These are phyloP conservation scores for Chytriomyces hyalinus DNA, from an alignment of 192 early-diverging fungal genomes.

Conservation along the genomic window DNA sequence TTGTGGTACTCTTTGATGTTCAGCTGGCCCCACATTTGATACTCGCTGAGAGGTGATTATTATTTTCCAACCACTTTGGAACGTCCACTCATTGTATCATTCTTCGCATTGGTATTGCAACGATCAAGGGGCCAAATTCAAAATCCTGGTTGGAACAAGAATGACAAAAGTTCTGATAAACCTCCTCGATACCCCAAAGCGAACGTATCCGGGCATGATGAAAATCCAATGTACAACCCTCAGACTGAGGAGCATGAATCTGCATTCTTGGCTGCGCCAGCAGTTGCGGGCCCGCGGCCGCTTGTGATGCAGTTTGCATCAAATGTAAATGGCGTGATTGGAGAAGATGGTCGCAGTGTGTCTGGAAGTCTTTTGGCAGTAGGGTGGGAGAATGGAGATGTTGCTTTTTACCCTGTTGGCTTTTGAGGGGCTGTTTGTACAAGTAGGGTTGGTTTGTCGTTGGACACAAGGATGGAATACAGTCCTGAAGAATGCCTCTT, in stretches of 20 bases:
- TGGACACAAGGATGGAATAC: too few species aligned
- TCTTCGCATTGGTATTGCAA: neutral
- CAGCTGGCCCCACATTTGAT: constrained; percentile 18
- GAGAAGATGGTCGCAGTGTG: neutral
- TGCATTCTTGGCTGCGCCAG: neutral
- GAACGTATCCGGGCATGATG: neutral
- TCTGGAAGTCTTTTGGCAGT: neutral
- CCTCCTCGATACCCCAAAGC: constrained; percentile 14
- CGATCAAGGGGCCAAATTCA: neutral
- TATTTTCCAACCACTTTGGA: neutral
- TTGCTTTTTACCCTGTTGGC: neutral
- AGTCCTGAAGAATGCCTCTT: too few species aligned
- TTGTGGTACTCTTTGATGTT: constrained; percentile 19
- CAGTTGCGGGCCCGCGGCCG: constrained; percentile 11
- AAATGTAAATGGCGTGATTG: neutral
- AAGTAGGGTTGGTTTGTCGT: too few species aligned
- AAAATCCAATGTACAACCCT: neutral
- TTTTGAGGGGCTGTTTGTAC: too few species aligned
- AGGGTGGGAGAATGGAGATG: constrained; percentile 13
- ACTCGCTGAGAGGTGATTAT: constrained; percentile 7
- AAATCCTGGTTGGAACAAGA: neutral
- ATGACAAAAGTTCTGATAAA: neutral
- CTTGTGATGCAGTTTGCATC: neutral
- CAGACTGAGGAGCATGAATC: neutral
- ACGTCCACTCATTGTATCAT: neutral